These are phyloP conservation scores for Holtermannia corniformis DNA, from an alignment of 768 basidiomycete species.

Conservation along the genomic window DNA sequence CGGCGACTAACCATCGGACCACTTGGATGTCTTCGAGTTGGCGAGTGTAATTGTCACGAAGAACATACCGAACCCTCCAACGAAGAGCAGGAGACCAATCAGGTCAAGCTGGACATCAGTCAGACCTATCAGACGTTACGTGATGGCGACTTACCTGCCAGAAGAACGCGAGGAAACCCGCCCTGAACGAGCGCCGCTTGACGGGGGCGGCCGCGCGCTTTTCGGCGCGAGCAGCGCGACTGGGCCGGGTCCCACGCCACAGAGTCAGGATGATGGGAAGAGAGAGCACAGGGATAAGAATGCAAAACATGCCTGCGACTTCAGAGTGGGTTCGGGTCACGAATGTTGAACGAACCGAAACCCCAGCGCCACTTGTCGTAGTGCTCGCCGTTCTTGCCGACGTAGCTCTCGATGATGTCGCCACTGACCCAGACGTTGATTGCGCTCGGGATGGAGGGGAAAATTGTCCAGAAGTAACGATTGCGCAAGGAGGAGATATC, in stretches of 20 bases:
- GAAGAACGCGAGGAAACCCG: background rate
- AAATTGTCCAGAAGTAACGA: conserved; percentile 34
- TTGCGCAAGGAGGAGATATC: conserved; percentile 16
- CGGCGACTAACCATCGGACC: conserved; percentile 19
- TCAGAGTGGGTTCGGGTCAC: background rate
- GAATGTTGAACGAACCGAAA: conserved; percentile 15
- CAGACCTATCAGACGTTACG: conserved; percentile 1
- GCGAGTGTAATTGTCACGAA: conserved; percentile 38
- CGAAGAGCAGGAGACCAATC: conserved; percentile 36
- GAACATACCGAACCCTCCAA: conserved; percentile 34
- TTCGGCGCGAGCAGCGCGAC: conserved; percentile 2
- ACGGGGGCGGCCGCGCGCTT: conserved; percentile 12
- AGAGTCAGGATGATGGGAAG: conserved; percentile 36
- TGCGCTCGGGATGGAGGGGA: conserved; percentile 31
- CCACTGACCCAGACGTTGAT: conserved; percentile 38
- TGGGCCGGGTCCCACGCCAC: conserved; percentile 10
- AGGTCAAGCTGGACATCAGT: conserved; percentile 40
- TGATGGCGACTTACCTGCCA: background rate
- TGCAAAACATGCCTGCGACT: conserved; percentile 26
- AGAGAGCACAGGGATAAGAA: conserved; percentile 30
- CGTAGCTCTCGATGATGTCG: conserved; percentile 19
- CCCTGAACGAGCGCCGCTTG: conserved; percentile 2
- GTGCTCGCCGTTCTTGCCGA: conserved; percentile 8
- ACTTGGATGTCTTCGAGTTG: conserved; percentile 27
- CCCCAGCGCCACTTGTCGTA: conserved; percentile 25